Evolutionary conservation across 1,284 basidiomycete genomes (phyloP).

Genomic region (Apiotrichum domesticum): DNA sequence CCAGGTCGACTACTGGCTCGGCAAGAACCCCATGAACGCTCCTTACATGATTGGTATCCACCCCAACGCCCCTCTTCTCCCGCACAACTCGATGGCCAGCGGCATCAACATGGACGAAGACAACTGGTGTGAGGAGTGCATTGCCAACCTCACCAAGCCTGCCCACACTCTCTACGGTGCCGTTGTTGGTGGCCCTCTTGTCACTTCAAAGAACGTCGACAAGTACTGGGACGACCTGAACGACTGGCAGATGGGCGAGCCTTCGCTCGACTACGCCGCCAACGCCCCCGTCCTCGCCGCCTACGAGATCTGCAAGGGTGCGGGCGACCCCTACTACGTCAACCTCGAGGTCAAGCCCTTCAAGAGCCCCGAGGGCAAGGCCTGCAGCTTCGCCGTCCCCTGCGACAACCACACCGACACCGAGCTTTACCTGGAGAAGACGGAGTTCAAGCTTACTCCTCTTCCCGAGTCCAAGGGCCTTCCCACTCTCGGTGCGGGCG

Average conservation of each 20-base stretch:
- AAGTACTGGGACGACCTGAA: conserved; percentile 56
- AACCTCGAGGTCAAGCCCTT: too few relatives aligned
- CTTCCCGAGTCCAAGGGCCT: too few relatives aligned
- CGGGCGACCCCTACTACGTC: background rate
- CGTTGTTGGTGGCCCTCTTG: conserved; percentile 77
- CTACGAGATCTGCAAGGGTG: too few relatives aligned
- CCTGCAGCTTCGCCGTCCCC: too few relatives aligned
- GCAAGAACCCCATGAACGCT: conserved; percentile 72
- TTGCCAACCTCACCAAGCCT: conserved; percentile 61
- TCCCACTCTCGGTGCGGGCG: too few relatives aligned
- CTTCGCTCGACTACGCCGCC: conserved; percentile 60
- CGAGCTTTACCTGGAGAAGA: too few relatives aligned
- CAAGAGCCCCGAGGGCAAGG: too few relatives aligned
- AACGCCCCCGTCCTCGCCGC: conserved; percentile 52
- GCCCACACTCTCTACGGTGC: conserved; percentile 77
- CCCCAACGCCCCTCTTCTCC: conserved; percentile 80
- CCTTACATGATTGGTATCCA: conserved; percentile 63
- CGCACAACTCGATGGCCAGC: conserved; percentile 76
- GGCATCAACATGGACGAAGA: conserved; percentile 45
- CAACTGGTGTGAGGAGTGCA: too few relatives aligned
- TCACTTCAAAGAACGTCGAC: conserved; percentile 69
- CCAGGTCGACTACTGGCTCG: conserved; percentile 74
- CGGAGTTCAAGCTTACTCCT: too few relatives aligned
- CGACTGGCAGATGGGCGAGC: conserved; percentile 38
- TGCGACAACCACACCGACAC: too few relatives aligned